Evolutionary conservation across 176 grass and related monocot species (phyloP), one percentile per base, ranked within the genome.

Genomic region (Eleusine indica): DNA sequence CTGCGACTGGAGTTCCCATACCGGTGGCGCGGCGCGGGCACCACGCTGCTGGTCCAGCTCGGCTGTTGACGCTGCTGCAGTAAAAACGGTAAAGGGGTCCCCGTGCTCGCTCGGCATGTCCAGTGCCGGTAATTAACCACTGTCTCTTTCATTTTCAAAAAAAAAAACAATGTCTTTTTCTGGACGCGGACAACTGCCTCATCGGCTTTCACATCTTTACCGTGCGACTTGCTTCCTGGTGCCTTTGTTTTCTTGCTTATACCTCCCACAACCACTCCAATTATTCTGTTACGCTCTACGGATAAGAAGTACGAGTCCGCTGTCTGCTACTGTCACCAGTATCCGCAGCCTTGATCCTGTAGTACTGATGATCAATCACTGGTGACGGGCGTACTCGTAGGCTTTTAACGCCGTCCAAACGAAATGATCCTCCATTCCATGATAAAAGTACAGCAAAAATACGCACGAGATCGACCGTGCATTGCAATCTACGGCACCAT

Each of bases 401-500:
- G 44, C 57, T 47, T 83, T 67, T 79, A 38, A 29, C 57, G 38
- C 17, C 66, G 57, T 66, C 60, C 12, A 14, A 84, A 80, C 10
- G 46, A 73, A 79, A 84, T 10, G 46, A 78, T 68, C 21, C 2
- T 21, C 8, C 82, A 18, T 39, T 39, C 9, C 82, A 18, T 54
- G 53, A 57, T 57, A 57, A 15, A 66, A 66, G 43, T 58, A 62
- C 68, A 21, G 1, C 8, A 10, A 25, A 60, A 25, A 56, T 73
- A 30, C 18, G 15, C 28, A 16, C 6, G 44, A 73, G 74, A 47
- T 76, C 41, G 39, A 21, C 17, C 76, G 62, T 84, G 82, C 82
- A 69, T 51, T 75, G 63, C 63, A 63, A 53, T 44, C 76, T 35
- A 79, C 74, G 47, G 44, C 14, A 47, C 58, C 47, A 84, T 81